These are phyloP conservation scores for Leishmania major DNA, from an alignment of 208 protist species.

Conservation along the genomic window DNA sequence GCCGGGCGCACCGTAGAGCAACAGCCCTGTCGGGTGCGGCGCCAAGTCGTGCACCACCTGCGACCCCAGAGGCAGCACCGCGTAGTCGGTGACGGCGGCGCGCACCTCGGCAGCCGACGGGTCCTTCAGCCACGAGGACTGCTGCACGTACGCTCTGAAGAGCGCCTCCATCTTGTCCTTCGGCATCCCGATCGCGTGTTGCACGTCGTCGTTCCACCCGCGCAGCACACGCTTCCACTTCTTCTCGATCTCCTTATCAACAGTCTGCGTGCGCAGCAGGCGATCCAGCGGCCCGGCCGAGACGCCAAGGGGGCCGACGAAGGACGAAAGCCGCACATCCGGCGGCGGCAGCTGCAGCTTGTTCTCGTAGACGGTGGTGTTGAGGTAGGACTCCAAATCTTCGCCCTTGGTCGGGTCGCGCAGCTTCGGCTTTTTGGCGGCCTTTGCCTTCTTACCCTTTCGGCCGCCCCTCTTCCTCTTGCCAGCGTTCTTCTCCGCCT, in stretches of 20 bases:
- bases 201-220: slow-evolving; percentile 80
- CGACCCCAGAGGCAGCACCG: slow-evolving; percentile 89
- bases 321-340: slow-evolving; percentile 54
- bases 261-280: slow-evolving; percentile 38
- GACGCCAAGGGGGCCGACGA: slow-evolving; percentile 66
- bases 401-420: slow-evolving; percentile 87
- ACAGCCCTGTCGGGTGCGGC: slow-evolving; percentile 58
- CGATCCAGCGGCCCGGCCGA: slow-evolving; percentile 60
- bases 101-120: slow-evolving; percentile 86
- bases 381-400: slow-evolving; percentile 82
- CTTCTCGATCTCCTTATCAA: slow-evolving; percentile 83
- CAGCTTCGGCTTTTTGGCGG: slow-evolving; percentile 78
- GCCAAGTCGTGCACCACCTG: slow-evolving; percentile 90
- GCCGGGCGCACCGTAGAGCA: slow-evolving; percentile 87
- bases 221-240: slow-evolving; percentile 88
- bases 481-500: slow-evolving; percentile 67
- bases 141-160: slow-evolving; percentile 66
- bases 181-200: slow-evolving; percentile 71
- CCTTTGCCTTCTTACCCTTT: slow-evolving; percentile 72
- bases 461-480: slow-evolving; percentile 38
- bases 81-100: slow-evolving; percentile 73
- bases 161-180: slow-evolving; percentile 78
- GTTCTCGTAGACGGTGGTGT: slow-evolving; percentile 82
- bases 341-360: slow-evolving; percentile 76
- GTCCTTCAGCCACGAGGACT: slow-evolving; percentile 68